Evolutionary conservation across 2,329 filamentous ascomycete species (phyloP).

Genomic region (Cadophora malorum): DNA sequence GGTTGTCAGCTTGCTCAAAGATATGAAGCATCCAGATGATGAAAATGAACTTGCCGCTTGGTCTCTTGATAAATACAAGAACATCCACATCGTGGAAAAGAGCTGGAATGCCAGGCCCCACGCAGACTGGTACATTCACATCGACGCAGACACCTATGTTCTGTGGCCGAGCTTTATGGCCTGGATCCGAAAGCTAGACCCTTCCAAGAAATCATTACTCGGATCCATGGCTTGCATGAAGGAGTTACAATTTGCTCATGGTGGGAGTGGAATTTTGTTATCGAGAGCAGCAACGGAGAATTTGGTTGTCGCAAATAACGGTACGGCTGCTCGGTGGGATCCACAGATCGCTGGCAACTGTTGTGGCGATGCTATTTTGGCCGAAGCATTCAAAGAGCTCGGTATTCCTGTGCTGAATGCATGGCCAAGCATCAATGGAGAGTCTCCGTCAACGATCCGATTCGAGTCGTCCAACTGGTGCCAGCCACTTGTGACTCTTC

Average conservation of each 20-base stretch:
- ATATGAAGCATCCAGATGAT: constrained; percentile 36
- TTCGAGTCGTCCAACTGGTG: constrained; percentile 57
- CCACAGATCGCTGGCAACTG: constrained; percentile 49
- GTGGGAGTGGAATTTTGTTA: constrained; percentile 61
- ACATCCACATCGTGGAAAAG: constrained; percentile 63
- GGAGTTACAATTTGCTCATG: constrained; percentile 57
- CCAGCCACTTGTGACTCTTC: constrained; percentile 60
- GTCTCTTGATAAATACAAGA: constrained; percentile 68
- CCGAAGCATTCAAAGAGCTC: constrained; percentile 54
- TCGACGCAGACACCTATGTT: constrained; percentile 65
- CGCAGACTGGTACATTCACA: constrained; percentile 64
- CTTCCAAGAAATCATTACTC: constrained; percentile 53
- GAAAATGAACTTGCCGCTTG: constrained; percentile 51
- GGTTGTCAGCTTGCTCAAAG: constrained; percentile 48
- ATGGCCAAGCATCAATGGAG: constrained; percentile 62
- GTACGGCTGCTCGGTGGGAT: constrained; percentile 56
- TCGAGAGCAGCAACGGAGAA: constrained; percentile 57
- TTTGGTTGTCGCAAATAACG: constrained; percentile 51
- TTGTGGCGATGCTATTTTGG: constrained; percentile 60
- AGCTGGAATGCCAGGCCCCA: constrained; percentile 56
- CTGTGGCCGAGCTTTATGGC: constrained; percentile 55
- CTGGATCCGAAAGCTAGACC: constrained; percentile 30
- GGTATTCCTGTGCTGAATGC: constrained; percentile 47
- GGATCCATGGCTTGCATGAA: constrained; percentile 56
- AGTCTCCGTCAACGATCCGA: constrained; percentile 58